Base-by-base conservation (phyloP, 2,329 filamentous ascomycete species). In the Neoscytalidium dimidiatum region DNA sequence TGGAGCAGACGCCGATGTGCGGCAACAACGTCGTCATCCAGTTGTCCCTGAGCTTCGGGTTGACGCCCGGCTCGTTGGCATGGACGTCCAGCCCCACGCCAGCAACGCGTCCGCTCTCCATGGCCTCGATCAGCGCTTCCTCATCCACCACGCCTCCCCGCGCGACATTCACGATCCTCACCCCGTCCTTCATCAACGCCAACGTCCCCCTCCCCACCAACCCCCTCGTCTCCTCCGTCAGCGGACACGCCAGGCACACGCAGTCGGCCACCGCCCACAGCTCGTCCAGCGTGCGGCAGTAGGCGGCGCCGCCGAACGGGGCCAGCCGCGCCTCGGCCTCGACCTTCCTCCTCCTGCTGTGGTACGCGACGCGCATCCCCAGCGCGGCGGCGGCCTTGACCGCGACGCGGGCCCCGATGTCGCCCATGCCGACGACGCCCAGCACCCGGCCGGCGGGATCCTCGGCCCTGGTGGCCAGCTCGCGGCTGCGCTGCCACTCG, bases 381-480 rank as follows among this genome's bases (percentile, higher is more conserved):
- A 87, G 86, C 0, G 81, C 81, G 31, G 79, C 79, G 2, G 83
- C 84, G 0, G 83, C 85, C 51, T 83, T 79, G 23, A 73, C 71
- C 28, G 79, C 80, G 6, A 82, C 78, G 5, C 82, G 81, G 17
- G 80, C 76, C 2, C 86, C 86, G 53, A 88, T 88, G 8, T 85
- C 84, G 28, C 86, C 86, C 84, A 87, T 86, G 13, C 85, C 86
- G 1, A 88, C 74, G 64, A 88, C 84, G 3, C 85, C 85, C 70
- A 86, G 79, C 1, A 79, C 79, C 62, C 86, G 84, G 13, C 82
- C 81, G 19, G 85, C 84, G 1, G 89, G 88, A 74, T 91, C 92
- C 70, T 85, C 85, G 2, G 88, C 87, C 14, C 82, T 80, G 4
- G 82, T 80, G 0, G 88, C 87, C 1, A 88, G 85, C 64, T 83